Base-by-base conservation (phyloP, 2,329 filamentous ascomycete species). In the Clonostachys chloroleuca region DNA sequence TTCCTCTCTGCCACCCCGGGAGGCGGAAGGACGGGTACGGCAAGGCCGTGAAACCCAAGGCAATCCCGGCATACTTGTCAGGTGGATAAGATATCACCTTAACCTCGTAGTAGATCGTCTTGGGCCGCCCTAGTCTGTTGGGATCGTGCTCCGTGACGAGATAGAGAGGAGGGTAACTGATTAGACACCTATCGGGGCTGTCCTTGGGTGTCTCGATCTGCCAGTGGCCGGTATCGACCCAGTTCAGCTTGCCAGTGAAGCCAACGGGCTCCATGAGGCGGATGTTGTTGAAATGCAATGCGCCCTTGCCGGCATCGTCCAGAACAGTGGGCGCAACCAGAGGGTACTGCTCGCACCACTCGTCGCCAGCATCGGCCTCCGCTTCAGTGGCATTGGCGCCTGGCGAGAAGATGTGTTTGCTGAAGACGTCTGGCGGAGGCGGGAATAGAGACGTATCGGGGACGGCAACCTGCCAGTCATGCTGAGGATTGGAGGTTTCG, bases 1-100 rank as follows among this genome's bases (percentile, higher is more conserved):
- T 86, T 16, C 80, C 88, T 34, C 88, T 78, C 60, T 94, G 86
- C 89, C 88, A 92, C 3, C 89, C 89, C 0, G 89, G 89, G 50
- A 92, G 76, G 8, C 89, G 78, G 70, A 89, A 92, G 0, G 77
- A 74, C 7, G 89, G 89, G 59, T 91, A 92, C 8, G 89, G 89
- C 43, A 86, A 78, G 2, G 87, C 87, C 0, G 78, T 69, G 62
- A 83, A 90, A 10, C 89, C 89, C 10, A 92, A 60, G 0, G 83
- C 86, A 2, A 92, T 68, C 35, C 66, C 86, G 2, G 92, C 68
- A 37, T 66, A 68, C 45, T 75, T 65, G 48, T 77, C 74, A 5
- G 55, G 54, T 18, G 72, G 72, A 47, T 77, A 66, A 16, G 62
- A 56, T 4, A 69, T 65, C 34, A 89, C 70, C 45, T 73, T 73